Conservation (phyloP, 2,329 filamentous ascomycete species). For the Botrytis medusae region DNA sequence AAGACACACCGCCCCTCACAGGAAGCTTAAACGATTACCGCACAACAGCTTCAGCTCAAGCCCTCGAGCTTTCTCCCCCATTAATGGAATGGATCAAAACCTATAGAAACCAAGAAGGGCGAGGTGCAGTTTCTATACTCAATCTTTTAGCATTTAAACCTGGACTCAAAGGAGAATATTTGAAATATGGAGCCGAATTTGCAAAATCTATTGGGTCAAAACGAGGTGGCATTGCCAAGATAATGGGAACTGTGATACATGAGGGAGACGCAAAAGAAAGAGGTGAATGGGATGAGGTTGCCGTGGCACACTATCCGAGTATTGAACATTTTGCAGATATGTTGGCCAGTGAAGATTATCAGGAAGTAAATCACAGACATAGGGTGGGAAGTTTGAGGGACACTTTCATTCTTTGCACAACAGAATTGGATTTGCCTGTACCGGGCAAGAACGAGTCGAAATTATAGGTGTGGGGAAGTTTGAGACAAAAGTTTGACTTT, state of each 20-base stretch:
- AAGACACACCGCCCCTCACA: conserved; percentile 42
- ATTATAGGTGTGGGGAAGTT: background rate
- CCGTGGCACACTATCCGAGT: conserved; percentile 63
- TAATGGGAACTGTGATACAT: conserved; percentile 58
- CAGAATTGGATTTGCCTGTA: conserved; percentile 43
- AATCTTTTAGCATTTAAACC: conserved; percentile 60
- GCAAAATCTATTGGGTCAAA: conserved; percentile 49
- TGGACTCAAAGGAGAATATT: conserved; percentile 53
- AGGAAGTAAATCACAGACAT: conserved; percentile 54
- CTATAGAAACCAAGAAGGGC: conserved; percentile 39
- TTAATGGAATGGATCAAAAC: conserved; percentile 51
- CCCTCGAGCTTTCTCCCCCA: conserved; percentile 54
- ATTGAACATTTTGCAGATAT: conserved; percentile 63
- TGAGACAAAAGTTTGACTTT: background rate
- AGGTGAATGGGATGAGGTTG: conserved; percentile 59
- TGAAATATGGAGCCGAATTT: conserved; percentile 58
- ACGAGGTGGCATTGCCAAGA: conserved; percentile 59
- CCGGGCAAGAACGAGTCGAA: background rate
- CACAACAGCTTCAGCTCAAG: conserved; percentile 43
- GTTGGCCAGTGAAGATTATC: conserved; percentile 57
- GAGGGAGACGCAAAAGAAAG: conserved; percentile 35
- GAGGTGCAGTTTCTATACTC: conserved; percentile 58
- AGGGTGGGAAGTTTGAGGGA: conserved; percentile 52
- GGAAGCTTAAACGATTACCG: conserved; percentile 37
- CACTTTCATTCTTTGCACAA: conserved; percentile 55